phyloP scores from a whole-genome alignment of 768 basidiomycete genomes.

The Vararia minispora region DNA sequence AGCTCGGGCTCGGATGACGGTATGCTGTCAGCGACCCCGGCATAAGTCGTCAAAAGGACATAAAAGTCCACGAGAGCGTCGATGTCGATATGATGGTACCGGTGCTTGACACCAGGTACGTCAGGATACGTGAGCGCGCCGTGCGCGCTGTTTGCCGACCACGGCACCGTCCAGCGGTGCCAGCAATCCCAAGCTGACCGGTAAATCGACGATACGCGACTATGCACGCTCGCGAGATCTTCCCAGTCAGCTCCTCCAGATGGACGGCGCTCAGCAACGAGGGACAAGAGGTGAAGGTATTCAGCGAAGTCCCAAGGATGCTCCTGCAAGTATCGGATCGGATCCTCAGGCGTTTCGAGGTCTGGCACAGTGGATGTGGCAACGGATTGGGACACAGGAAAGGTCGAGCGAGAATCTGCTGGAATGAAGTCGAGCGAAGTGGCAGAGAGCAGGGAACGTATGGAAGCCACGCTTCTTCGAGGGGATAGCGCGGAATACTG shows the following conservation, averaged over 20 bases:
- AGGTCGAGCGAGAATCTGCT: no score
- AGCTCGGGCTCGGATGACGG: neutral
- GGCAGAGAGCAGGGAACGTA: no score
- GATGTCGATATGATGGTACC: slow-evolving; percentile 7
- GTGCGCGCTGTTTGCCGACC: slow-evolving; percentile 1
- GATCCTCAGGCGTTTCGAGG: slow-evolving; percentile 9
- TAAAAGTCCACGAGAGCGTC: slow-evolving; percentile 8
- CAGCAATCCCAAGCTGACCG: slow-evolving; percentile 13
- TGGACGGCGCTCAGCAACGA: slow-evolving; percentile 1
- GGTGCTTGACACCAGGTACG: slow-evolving; percentile 13
- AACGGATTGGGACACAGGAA: no score
- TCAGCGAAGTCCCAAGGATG: slow-evolving; percentile 11
- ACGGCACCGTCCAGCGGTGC: slow-evolving; percentile 14
- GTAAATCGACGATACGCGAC: slow-evolving; percentile 3
- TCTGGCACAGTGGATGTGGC: no score
- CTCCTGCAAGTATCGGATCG: slow-evolving; percentile 7
- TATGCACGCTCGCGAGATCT: slow-evolving; percentile 4
- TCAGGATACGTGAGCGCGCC: slow-evolving; percentile 5
- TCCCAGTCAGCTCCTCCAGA: slow-evolving; percentile 8
- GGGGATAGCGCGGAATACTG: no score
- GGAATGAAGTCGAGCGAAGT: no score
- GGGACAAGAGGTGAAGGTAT: slow-evolving; percentile 10
- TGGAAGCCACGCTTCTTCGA: no score
- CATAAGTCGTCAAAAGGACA: slow-evolving; percentile 3
- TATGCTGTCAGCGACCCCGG: neutral